Base-by-base conservation (phyloP, 805 yeast species). In the Cyberlindnera maritima region DNA sequence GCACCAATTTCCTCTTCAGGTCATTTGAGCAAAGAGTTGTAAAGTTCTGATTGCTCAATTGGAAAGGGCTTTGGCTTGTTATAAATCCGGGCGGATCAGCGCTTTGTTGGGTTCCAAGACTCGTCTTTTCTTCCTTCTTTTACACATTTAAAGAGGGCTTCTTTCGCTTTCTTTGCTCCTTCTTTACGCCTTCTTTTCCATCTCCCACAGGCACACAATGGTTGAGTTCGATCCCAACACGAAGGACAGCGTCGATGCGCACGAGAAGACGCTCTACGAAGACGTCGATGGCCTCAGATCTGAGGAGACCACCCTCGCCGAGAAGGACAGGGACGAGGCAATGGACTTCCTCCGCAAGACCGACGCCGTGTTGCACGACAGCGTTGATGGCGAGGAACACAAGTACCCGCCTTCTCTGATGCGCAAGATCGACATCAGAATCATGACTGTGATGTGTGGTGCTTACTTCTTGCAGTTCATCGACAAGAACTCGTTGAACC, bases 401-500 rank as follows among this genome's bases (percentile, higher is more conserved):
- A 32, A 48, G 29, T 61, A 61, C 23, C 55, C 65, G 3, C 42
- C 45, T 2, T 21, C 38, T 41, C 40, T 66, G 19, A 38, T 38
- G 8, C 49, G 64, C 15, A 78, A 74, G 55, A 63, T 80, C n/a
- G 86, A 81, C 59, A 36, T 46, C 7, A 65, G 72, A 35, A 66
- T 81, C 17, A 58, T 79, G 59, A 71, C 81, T 0, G 62, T 79
- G 25, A 60, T 81, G 53, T 76, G 83, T 53, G 65, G 71, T 32
- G 72, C 79, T 13, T 81, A 81, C 53, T 73, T 80, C 46, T 62
- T 80, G 15, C 83, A 80, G 65, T 78, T 77, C 54, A 63, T 80
- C 46, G 87, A 81, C 53, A 81, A 81, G 55, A 70, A 78, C n/a
- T 62, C 81, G 42, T 62, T 77, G 34, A 80, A 80, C 52, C 79